These are phyloP conservation scores for Adenanthera pavonina DNA, from an alignment of 306 rosid genomes.

Conservation along the genomic window DNA sequence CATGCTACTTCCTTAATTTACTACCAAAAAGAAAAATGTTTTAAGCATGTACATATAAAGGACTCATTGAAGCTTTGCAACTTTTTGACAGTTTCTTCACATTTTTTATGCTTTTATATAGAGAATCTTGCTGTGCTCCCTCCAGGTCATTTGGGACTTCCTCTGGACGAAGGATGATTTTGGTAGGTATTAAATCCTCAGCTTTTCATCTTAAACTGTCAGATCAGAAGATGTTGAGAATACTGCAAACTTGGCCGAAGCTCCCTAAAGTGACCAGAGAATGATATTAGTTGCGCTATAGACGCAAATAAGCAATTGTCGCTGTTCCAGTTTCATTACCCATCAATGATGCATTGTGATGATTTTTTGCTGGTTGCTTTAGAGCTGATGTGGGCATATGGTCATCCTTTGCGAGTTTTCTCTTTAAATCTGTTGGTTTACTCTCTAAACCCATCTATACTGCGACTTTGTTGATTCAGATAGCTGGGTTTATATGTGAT, in stretches of 20 bases:
- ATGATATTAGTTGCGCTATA: slow-evolving; percentile 48
- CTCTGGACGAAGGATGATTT: slow-evolving; percentile 51
- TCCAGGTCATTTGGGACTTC: slow-evolving; percentile 54
- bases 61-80: slow-evolving; percentile 42
- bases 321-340: slow-evolving; percentile 27
- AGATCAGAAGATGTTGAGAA: slow-evolving; percentile 48
- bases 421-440: neutral
- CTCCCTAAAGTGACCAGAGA: slow-evolving; percentile 66
- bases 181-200: slow-evolving; percentile 57
- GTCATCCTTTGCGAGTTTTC: slow-evolving; percentile 30
- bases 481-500: slow-evolving; percentile 25
- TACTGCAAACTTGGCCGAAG: slow-evolving; percentile 50
- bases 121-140: slow-evolving; percentile 52
- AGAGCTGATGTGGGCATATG: slow-evolving; percentile 54
- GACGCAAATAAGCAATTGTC: slow-evolving; percentile 40
- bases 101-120: slow-evolving; percentile 48
- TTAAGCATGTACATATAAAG: slow-evolving; percentile 33
- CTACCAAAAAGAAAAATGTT: neutral
- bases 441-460: slow-evolving; percentile 15
- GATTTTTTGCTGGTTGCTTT: slow-evolving; percentile 71
- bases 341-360: slow-evolving; percentile 41
- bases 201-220: slow-evolving; percentile 48
- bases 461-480: slow-evolving; percentile 12
- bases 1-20: slow-evolving; percentile 36
- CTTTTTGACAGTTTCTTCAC: slow-evolving; percentile 38